Percentiles rank a stretch among this genome's conserved stretches.
phyloP scores from a whole-genome alignment of 179 eudicot species.

The Silene noctiflora region DNA sequence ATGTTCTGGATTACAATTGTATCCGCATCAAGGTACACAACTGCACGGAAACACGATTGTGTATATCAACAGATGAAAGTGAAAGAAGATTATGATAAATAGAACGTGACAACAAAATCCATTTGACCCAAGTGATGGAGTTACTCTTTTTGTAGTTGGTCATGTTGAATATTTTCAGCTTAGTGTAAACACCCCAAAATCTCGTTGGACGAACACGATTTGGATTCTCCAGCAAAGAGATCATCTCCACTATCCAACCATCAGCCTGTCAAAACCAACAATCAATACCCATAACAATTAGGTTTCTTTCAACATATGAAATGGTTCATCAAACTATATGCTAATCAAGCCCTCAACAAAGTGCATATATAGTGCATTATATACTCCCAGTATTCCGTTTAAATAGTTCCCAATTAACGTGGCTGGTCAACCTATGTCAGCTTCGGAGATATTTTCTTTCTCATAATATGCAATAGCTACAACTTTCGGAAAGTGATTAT shows the following conservation, averaged over 20 bases:
- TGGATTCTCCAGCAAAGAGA: slow-evolving; percentile 80
- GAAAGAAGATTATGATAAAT: not conserved
- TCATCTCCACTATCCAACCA: slow-evolving; percentile 90
- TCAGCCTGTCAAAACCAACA: slow-evolving; percentile 66
- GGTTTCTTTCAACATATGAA: slow-evolving; percentile 44
- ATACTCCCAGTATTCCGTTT: not conserved
- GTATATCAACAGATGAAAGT: not conserved
- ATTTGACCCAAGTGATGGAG: slow-evolving; percentile 4
- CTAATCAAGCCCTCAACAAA: not conserved
- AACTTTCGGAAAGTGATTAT: no score
- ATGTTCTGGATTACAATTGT: slow-evolving; percentile 85
- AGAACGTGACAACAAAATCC: not conserved
- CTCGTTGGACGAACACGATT: slow-evolving; percentile 83
- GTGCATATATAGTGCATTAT: not conserved
- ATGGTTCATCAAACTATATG: slow-evolving; percentile 34
- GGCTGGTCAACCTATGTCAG: not conserved
- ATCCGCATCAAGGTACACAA: slow-evolving; percentile 99
- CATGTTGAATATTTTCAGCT: slow-evolving; percentile 96
- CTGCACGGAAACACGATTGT: slow-evolving; percentile 39
- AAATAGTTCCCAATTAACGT: not conserved
- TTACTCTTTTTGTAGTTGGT: slow-evolving; percentile 83
- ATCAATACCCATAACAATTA: slow-evolving; percentile 21
- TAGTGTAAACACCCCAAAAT: slow-evolving; percentile 99
- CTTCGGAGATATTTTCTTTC: not conserved
- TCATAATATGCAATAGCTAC: no score